phyloP scores from a whole-genome alignment of 805 yeast genomes.

The Lipomyces anomalus region DNA sequence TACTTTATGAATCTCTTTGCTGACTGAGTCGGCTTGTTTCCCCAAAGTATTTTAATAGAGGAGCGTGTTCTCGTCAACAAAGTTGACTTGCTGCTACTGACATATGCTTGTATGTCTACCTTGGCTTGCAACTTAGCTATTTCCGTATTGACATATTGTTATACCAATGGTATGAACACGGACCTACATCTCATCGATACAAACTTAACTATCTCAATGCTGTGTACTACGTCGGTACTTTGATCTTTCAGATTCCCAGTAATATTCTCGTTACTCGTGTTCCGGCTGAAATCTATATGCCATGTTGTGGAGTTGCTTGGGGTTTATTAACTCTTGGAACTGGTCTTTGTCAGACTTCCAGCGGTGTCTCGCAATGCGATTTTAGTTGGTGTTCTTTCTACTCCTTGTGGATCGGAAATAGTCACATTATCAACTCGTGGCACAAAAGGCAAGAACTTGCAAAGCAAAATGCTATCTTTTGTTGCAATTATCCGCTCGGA shows the following conservation, averaged over 20 bases:
- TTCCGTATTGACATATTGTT: slow-evolving; percentile 57
- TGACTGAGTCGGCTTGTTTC: slow-evolving; percentile 8
- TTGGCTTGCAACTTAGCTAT: slow-evolving; percentile 65
- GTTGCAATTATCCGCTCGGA: slow-evolving; percentile 59
- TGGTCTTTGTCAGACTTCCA: slow-evolving; percentile 46
- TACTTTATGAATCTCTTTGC: no score
- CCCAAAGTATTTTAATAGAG: slow-evolving; percentile 26
- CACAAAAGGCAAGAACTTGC: slow-evolving; percentile 52
- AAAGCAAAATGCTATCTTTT: slow-evolving; percentile 56
- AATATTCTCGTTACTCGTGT: slow-evolving; percentile 50
- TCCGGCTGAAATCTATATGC: slow-evolving; percentile 51
- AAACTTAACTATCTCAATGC: slow-evolving; percentile 56
- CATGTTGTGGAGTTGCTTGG: slow-evolving; percentile 60
- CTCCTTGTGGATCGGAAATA: slow-evolving; percentile 54
- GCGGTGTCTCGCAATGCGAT: slow-evolving; percentile 56
- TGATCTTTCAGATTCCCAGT: slow-evolving; percentile 59
- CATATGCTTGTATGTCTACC: slow-evolving; percentile 54
- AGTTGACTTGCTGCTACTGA: slow-evolving; percentile 49
- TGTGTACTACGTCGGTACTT: slow-evolving; percentile 53
- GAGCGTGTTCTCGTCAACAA: slow-evolving; percentile 46
- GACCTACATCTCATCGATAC: slow-evolving; percentile 53
- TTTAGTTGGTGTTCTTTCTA: slow-evolving; percentile 66
- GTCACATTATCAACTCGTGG: slow-evolving; percentile 36
- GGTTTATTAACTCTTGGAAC: slow-evolving; percentile 56
- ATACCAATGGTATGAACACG: slow-evolving; percentile 57